Base-by-base conservation (phyloP, 2,329 filamentous ascomycete genomes). In the Rhinocladiella mackenziei region DNA sequence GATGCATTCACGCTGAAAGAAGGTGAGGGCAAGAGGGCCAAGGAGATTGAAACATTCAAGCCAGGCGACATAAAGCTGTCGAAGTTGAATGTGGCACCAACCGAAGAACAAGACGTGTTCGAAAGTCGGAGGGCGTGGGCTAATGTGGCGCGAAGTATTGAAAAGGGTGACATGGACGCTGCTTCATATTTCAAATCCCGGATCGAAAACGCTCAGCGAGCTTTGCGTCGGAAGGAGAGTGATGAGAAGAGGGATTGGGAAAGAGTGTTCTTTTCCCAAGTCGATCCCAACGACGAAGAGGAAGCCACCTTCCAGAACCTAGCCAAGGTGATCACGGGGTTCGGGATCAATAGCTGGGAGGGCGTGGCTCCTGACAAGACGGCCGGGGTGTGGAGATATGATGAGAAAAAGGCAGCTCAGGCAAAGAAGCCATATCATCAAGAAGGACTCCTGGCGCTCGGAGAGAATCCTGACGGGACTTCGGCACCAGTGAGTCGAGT, bases 201-300 rank as follows among this genome's bases (percentile, higher is more conserved):
- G 66, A 96, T 97, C 53, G 92, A 98, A 67, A 87, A 89, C 57
- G 81, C 83, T 23, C 91, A 97, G 72, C 81, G 89, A 7, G 87
- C 77, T 64, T 73, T 80, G 67, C 81, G 89, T 53, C 78, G 78
- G 63, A 75, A 81, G 61, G 89, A 96, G 65, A 80, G 80, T 58
- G 75, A 78, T 13, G 86, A 89, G 57, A 81, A 81, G 18, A 76
- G 77, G 29, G 74, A 79, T 23, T 98, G 92, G 92, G 78, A 89
- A 60, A 77, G 91, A 39, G 78, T 84, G 39, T 97, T 92, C 71
- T 98, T 98, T 69, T 50, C 47, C 6, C 52, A 54, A 40, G 46
- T 42, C 22, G 59, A 67, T 6, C 58, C 63, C 15, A 55, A 59
- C 17, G 60, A 62, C 15, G 39, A 41, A 11, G 60, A 65, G 25